phyloP scores from a whole-genome alignment of 2,329 filamentous ascomycete species.

The Alternaria metachromatica region DNA sequence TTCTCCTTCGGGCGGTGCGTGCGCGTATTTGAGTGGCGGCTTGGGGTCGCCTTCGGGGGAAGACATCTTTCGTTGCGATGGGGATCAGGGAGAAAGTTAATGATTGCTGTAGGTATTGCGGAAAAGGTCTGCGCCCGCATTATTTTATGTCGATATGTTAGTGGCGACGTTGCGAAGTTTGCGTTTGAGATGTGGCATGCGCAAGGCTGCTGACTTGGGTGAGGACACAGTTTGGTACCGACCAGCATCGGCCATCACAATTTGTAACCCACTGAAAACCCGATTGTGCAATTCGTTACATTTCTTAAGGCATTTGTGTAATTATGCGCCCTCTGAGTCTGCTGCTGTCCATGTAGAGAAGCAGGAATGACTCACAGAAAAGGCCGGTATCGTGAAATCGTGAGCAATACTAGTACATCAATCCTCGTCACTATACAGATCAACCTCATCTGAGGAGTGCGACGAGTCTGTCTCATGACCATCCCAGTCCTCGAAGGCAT shows the following conservation, averaged over 20 bases:
- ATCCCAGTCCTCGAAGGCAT: slow-evolving; percentile 5
- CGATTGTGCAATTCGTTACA: neutral
- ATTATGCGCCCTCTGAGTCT: neutral
- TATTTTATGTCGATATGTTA: neutral
- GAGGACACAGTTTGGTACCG: neutral
- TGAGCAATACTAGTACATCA: neutral
- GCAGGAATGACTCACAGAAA: neutral
- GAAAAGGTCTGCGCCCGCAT: neutral
- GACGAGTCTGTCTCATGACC: slow-evolving; percentile 14
- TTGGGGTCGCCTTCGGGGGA: neutral
- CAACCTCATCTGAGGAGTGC: slow-evolving; percentile 20
- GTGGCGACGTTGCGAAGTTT: neutral
- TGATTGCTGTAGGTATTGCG: neutral
- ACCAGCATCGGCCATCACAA: neutral
- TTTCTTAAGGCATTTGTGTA: neutral
- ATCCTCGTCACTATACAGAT: slow-evolving; percentile 18
- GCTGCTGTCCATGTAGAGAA: neutral
- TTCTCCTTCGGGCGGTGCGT: neutral
- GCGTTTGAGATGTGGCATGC: neutral
- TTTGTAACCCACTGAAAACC: neutral
- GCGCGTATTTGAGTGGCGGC: neutral
- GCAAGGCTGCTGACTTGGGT: neutral
- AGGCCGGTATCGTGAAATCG: neutral
- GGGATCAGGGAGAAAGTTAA: neutral
- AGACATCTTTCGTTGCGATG: neutral